Evolutionary conservation across 2,329 filamentous ascomycete species (phyloP).

Genomic region (Aspergillus terreus): DNA sequence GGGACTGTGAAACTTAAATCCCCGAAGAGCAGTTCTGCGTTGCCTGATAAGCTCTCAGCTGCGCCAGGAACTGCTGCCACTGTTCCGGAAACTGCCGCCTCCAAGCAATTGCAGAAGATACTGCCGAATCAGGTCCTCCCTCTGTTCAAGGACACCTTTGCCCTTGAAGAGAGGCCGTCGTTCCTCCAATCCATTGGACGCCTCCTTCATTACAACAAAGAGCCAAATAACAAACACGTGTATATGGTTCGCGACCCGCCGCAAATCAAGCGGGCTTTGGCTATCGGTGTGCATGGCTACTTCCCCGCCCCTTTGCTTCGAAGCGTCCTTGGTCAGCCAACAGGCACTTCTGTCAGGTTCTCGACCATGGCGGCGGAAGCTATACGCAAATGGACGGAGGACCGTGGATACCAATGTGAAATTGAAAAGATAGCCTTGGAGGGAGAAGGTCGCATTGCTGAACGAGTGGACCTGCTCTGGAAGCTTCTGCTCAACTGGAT

Average conservation of each 20-base stretch:
- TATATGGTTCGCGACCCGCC: conserved; percentile 65
- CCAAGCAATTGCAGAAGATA: conserved; percentile 33
- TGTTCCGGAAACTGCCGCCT: conserved; percentile 31
- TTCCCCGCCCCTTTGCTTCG: conserved; percentile 85
- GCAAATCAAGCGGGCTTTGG: conserved; percentile 78
- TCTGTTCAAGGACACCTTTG: conserved; percentile 45
- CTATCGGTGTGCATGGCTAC: conserved; percentile 91
- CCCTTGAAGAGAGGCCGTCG: conserved; percentile 51
- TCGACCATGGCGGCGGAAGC: conserved; percentile 80
- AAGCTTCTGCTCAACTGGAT: conserved; percentile 93
- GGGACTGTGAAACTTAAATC: conserved; percentile 28
- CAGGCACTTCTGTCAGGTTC: conserved; percentile 90
- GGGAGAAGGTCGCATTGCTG: conserved; percentile 86
- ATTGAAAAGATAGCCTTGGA: conserved; percentile 94
- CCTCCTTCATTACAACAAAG: conserved; percentile 51
- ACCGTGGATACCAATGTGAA: conserved; percentile 69
- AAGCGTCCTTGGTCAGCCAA: conserved; percentile 90
- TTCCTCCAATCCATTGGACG: conserved; percentile 57
- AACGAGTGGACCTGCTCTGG: conserved; percentile 90
- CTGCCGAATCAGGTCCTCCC: conserved; percentile 49
- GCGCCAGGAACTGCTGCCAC: conserved; percentile 17
- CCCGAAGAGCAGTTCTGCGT: conserved; percentile 18
- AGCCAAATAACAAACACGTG: conserved; percentile 63
- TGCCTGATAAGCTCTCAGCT: conserved; percentile 20
- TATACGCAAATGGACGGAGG: conserved; percentile 77